Conservation (phyloP, 2,329 filamentous ascomycete species). For the Colletotrichum australisinense region DNA sequence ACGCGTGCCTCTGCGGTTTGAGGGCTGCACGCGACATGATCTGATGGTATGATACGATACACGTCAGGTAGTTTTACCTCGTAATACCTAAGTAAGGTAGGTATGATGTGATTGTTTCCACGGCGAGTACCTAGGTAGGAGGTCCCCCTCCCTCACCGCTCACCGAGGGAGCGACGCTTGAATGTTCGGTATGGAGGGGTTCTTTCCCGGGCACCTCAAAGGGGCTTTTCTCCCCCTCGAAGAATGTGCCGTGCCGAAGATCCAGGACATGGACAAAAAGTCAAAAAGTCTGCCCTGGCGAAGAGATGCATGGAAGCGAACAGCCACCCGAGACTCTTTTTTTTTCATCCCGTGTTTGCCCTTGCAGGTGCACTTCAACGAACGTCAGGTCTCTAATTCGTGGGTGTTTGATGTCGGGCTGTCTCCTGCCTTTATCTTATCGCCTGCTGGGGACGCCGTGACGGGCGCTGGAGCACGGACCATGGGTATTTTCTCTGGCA, state of each 20-base stretch:
- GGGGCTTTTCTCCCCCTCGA: not conserved
- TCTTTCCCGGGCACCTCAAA: not conserved
- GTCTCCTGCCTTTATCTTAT: no score
- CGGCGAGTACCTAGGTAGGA: no score
- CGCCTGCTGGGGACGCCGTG: no score
- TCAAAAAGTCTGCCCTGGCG: not conserved
- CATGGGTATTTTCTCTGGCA: no score
- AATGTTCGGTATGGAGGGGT: not conserved
- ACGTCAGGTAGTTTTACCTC: no score
- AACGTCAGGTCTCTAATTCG: no score
- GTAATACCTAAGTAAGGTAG: not conserved
- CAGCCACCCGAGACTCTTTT: not conserved
- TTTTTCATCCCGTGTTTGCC: no score
- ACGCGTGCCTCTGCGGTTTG: not conserved
- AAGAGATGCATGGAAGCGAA: not conserved
- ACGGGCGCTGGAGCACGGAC: no score
- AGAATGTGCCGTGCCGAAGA: not conserved
- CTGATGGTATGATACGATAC: not conserved
- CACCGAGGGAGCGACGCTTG: no score
- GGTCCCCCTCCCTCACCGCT: no score
- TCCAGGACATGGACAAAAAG: no score
- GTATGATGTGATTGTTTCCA: not conserved
- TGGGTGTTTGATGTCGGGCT: no score
- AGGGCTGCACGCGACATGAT: not conserved
- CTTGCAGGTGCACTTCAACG: not conserved